A percentile compares a stretch with the other conserved stretches of the same genome.
Evolutionary conservation across 192 early-diverging fungal species (phyloP).

Genomic region (Chytriomyces hyalinus): DNA sequence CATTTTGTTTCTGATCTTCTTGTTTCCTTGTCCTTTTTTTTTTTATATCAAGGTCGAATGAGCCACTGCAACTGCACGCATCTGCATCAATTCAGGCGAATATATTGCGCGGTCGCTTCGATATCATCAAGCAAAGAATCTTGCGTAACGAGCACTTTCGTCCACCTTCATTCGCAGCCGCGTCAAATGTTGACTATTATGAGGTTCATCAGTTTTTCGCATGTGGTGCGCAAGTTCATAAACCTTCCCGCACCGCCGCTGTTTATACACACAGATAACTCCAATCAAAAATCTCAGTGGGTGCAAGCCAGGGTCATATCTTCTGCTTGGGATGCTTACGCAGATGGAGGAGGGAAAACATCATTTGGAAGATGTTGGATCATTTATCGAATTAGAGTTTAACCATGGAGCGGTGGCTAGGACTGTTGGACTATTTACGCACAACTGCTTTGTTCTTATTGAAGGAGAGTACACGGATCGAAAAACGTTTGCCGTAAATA

Average conservation of each 20-base stretch:
- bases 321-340: conserved; percentile 89
- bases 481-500: conserved; percentile 68
- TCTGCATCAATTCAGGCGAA: conserved; percentile 66
- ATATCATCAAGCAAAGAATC: conserved; percentile 78
- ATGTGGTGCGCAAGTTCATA: neutral
- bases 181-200: conserved; percentile 26
- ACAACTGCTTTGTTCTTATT: conserved; percentile 84
- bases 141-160: conserved; percentile 82
- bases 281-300: conserved; percentile 82
- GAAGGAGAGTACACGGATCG: conserved; percentile 80
- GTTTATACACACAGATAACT: conserved; percentile 57
- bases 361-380: conserved; percentile 84
- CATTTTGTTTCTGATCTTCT: neutral
- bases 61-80: conserved; percentile 56
- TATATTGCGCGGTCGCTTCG: conserved; percentile 77
- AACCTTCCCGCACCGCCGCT: neutral
- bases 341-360: conserved; percentile 79
- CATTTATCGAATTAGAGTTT: conserved; percentile 77
- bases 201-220: neutral
- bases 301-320: conserved; percentile 66
- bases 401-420: conserved; percentile 57
- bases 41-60: conserved; percentile 5
- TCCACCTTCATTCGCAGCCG: conserved; percentile 63
- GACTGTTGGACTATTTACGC: conserved; percentile 78
- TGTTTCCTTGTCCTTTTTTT: neutral